phyloP scores from a whole-genome alignment of 148 eudicot species.

The Beta vulgaris region DNA sequence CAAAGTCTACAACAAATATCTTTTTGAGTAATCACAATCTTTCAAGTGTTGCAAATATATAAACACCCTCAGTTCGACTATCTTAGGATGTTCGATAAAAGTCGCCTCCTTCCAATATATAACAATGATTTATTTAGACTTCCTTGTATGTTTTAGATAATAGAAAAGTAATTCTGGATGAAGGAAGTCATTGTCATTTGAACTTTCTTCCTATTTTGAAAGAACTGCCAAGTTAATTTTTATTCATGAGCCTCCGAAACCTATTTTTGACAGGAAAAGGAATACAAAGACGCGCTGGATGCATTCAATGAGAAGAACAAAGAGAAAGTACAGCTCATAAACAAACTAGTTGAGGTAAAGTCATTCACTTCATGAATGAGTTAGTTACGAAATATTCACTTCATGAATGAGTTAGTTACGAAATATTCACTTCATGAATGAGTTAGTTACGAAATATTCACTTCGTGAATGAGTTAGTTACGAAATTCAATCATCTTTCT shows the following conservation, averaged over 20 bases:
- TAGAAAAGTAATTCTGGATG: not conserved
- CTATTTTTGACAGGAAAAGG: conserved; percentile 53
- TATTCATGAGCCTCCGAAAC: not conserved
- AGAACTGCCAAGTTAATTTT: not conserved
- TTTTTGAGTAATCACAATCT: not conserved
- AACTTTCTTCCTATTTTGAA: not conserved
- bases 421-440: not conserved
- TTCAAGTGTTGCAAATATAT: not conserved
- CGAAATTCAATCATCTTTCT: not conserved
- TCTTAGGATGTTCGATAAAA: no score
- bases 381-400: not conserved
- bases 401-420: not conserved
- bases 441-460: no score
- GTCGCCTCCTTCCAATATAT: no score
- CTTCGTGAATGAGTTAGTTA: not conserved
- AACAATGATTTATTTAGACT: no score
- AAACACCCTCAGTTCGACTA: not conserved
- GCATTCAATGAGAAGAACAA: conserved; percentile 91
- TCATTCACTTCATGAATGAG: not conserved
- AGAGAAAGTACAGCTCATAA: conserved; percentile 79
- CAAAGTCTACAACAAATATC: not conserved
- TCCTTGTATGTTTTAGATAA: no score
- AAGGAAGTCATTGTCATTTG: not conserved
- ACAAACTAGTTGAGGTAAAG: conserved; percentile 87
- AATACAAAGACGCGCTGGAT: conserved; percentile 82